Conservation (phyloP, 371 early-diverging fungal genomes). For the Batrachochytrium dendrobatidis region DNA sequence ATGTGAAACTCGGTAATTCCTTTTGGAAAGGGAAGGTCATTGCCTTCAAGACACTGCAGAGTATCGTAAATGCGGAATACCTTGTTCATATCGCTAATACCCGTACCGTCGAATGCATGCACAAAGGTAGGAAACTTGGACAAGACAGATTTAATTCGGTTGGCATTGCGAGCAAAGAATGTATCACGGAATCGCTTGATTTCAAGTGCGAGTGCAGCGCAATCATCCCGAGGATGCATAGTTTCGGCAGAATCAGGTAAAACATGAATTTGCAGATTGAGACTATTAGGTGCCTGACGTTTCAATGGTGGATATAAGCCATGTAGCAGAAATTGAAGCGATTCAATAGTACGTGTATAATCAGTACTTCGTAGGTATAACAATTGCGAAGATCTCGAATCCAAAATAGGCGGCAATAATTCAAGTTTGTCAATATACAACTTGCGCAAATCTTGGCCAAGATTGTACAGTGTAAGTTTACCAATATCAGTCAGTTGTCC, state of each 20-base stretch:
- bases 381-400: constrained; percentile 11
- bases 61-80: constrained; percentile 23
- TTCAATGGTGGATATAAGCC: constrained; percentile 54
- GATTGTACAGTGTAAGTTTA: constrained; percentile 46
- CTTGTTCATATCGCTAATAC: constrained; percentile 1
- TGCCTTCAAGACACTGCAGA: constrained; percentile 27
- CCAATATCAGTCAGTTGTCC: constrained; percentile 76
- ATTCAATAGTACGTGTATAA: constrained; percentile 66
- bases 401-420: constrained; percentile 25
- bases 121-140: constrained; percentile 5
- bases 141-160: not conserved
- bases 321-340: constrained; percentile 59
- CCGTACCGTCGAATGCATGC: not conserved
- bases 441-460: constrained; percentile 54
- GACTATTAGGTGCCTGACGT: constrained; percentile 7
- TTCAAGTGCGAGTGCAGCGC: constrained; percentile 6
- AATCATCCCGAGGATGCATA: constrained; percentile 11
- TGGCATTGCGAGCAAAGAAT: constrained; percentile 8
- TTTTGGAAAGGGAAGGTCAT: constrained; percentile 42
- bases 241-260: constrained; percentile 11
- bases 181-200: not conserved
- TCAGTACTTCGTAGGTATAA: constrained; percentile 61
- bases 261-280: constrained; percentile 20
- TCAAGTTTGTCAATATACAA: constrained; percentile 56
- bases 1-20: constrained; percentile 33